A percentile compares a stretch with the other conserved stretches of the same genome.
Evolutionary conservation across 2,329 filamentous ascomycete genomes (phyloP).

Genomic region (Falciphora oryzae): DNA sequence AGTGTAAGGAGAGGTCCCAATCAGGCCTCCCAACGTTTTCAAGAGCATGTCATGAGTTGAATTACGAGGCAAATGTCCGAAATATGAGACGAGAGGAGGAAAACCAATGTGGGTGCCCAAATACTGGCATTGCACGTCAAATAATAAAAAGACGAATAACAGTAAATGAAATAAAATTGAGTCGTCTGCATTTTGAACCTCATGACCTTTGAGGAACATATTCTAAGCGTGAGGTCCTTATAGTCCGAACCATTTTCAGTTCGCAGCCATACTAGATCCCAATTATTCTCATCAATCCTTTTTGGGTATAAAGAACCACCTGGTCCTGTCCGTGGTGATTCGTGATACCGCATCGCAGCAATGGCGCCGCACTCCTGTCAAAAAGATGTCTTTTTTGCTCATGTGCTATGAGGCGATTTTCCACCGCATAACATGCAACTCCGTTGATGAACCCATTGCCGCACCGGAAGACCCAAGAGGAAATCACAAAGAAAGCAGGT

Average conservation of each 20-base stretch:
- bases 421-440: constrained; percentile 55
- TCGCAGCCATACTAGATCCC: not conserved
- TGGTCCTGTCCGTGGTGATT: not conserved
- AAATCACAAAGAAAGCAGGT: constrained; percentile 39
- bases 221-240: not conserved
- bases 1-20: not conserved
- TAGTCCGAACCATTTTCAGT: not conserved
- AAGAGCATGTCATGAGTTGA: not conserved
- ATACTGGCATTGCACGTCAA: not conserved
- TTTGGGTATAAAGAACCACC: not conserved
- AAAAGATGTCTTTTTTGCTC: constrained; percentile 9
- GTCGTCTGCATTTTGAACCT: not conserved
- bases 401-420: constrained; percentile 9
- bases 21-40: not conserved
- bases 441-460: constrained; percentile 50
- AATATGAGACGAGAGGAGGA: not conserved
- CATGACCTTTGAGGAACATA: not conserved
- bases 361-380: constrained; percentile 5
- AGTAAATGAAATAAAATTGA: not conserved
- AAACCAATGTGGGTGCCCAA: not conserved
- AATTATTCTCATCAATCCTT: not conserved
- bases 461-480: constrained; percentile 52
- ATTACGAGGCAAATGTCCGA: not conserved
- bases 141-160: constrained; percentile 2
- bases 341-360: not conserved